Base-by-base conservation (phyloP, 1,139 yeast genomes). In the Hyphopichia buzzinii region DNA sequence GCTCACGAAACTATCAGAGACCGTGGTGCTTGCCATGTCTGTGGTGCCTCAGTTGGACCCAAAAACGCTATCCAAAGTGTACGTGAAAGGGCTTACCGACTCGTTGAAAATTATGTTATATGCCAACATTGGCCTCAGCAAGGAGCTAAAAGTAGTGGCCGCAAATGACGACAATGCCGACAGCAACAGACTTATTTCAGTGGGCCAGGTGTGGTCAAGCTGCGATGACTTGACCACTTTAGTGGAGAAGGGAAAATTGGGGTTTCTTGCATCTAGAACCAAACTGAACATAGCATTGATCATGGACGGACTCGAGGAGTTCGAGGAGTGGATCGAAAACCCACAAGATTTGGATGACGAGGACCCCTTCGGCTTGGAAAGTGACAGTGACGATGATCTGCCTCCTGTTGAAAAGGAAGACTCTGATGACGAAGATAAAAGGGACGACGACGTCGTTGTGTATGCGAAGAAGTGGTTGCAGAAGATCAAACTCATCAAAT, bases 171-270 rank as follows among this genome's bases (percentile, higher is more conserved):
- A 38, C 7, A 49, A 42, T 21, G 62, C 65, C 30, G 23, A 19
- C 23, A 19, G 23, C 23, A 64, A 65, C 4, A 67, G 88, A 49
- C 59, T 84, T 26, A 59, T 78, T 1, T 66, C 78, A 0, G 77
- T 83, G 16, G 92, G 87, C 16, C 73, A 72, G 48, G 62, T 83
- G 10, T 84, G 90, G 90, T 67, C 77, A 11, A 54, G 63, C 28
- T 79, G 86, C 52, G 84, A 79, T 40, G 47, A 50, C 0, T 38
- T 81, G 10, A 52, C 57, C 5, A 52, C 56, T 3, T 49, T 75
- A 15, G 50, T 76, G 4, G 59, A 62, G 8, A 62, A 55, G 16
- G 87, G 87, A 0, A 69, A 74, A 31, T 46, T 77, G 17, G 82
- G 79, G 3, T 52, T 77, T 2, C 57, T 83, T 35, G 69, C 71